Evolutionary conservation across 345 rosid genomes (phyloP).

Genomic region (Limnanthes douglasii): DNA sequence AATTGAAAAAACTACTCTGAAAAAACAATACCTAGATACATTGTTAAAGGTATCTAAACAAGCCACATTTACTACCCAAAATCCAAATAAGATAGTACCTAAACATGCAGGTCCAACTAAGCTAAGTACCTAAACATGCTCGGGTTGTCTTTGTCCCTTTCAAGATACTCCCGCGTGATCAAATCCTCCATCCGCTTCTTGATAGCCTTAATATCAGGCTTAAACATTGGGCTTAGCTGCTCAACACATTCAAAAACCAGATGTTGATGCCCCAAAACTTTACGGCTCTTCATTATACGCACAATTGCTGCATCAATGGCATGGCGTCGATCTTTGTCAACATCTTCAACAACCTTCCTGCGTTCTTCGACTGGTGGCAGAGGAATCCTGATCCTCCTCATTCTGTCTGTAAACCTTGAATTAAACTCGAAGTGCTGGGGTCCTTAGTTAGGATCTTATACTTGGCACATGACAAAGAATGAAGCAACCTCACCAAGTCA

Average conservation of each 20-base stretch:
- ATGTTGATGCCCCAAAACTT: conserved; percentile 41
- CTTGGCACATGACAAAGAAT: conserved; percentile 42
- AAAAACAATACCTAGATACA: too few species aligned
- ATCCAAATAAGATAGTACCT: too few species aligned
- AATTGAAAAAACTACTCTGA: too few species aligned
- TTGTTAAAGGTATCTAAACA: too few species aligned
- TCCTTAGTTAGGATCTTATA: conserved; percentile 36
- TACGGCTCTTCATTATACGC: conserved; percentile 64
- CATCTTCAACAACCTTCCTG: conserved; percentile 58
- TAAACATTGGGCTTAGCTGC: conserved; percentile 59
- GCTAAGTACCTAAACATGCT: conserved; percentile 37
- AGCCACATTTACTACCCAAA: too few species aligned
- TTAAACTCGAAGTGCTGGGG: conserved; percentile 33
- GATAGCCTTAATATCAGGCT: conserved; percentile 70
- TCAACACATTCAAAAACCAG: conserved; percentile 48
- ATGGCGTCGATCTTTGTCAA: conserved; percentile 54
- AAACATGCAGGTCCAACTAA: too few species aligned
- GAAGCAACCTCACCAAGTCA: conserved; percentile 47
- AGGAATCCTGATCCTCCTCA: conserved; percentile 76
- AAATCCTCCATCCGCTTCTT: conserved; percentile 70
- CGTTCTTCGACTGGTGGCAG: conserved; percentile 57
- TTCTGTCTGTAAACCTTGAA: conserved; percentile 47
- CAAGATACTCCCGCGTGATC: conserved; percentile 51
- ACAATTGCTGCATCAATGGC: conserved; percentile 69
- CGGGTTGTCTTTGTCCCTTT: conserved; percentile 46